phyloP scores from a whole-genome alignment of 2,329 filamentous ascomycete species.

The Fusarium abutilonis region DNA sequence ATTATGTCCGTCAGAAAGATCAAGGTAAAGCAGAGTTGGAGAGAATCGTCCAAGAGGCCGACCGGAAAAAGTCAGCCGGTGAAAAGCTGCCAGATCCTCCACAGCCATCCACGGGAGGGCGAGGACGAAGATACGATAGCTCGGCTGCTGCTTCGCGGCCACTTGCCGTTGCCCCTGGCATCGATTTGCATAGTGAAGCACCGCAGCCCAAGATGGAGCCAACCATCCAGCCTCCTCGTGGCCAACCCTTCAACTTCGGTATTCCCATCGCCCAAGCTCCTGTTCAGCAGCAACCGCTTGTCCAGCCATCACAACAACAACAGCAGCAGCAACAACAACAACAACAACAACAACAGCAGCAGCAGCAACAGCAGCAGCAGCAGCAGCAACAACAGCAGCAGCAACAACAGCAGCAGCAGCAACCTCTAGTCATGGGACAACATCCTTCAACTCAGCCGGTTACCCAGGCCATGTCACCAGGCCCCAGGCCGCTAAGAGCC shows the following conservation, averaged over 20 bases:
- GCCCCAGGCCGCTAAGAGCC: conserved; percentile 55
- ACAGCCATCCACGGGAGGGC: conserved; percentile 59
- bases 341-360: neutral
- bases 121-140: conserved; percentile 62
- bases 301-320: conserved; percentile 41
- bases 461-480: conserved; percentile 60
- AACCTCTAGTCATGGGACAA: conserved; percentile 47
- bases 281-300: conserved; percentile 47
- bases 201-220: conserved; percentile 58
- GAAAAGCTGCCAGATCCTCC: conserved; percentile 70
- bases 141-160: conserved; percentile 52
- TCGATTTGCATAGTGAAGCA: conserved; percentile 59
- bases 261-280: conserved; percentile 59
- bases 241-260: conserved; percentile 56
- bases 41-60: conserved; percentile 67
- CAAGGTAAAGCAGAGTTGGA: conserved; percentile 68
- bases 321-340: too few species aligned
- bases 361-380: too few species aligned
- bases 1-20: conserved; percentile 71
- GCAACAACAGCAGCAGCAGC: too few species aligned
- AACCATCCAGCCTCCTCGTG: conserved; percentile 45
- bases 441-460: conserved; percentile 53
- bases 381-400: conserved; percentile 28
- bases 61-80: conserved; percentile 63
- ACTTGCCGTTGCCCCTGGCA: conserved; percentile 59